Percentiles rank a stretch among this genome's conserved stretches.
These are phyloP conservation scores for Fistulinella prunicolor DNA, from an alignment of 768 basidiomycete genomes.

Conservation along the genomic window DNA sequence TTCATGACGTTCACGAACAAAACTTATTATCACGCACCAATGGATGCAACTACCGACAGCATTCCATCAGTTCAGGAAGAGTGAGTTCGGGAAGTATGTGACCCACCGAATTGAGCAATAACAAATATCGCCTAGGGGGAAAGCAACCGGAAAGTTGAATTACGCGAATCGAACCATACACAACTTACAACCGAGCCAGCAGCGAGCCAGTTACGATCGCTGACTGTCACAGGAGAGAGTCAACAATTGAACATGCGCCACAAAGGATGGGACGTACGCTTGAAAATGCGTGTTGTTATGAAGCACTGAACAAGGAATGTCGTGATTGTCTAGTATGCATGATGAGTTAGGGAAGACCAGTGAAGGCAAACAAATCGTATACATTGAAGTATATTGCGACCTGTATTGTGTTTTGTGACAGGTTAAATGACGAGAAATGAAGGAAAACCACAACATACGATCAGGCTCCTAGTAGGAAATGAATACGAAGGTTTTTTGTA, in stretches of 20 bases:
- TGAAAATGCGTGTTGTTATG: constrained; percentile 51
- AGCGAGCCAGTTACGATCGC: constrained; percentile 46
- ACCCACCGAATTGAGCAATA: constrained; percentile 40
- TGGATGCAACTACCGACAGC: constrained; percentile 26
- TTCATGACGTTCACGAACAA: constrained; percentile 3
- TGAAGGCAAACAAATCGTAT: neutral
- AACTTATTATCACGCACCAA: constrained; percentile 28
- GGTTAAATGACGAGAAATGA: neutral
- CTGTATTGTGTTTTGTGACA: constrained; percentile 21
- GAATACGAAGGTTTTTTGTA: neutral
- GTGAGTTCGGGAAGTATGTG: too few species aligned
- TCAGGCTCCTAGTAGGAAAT: constrained; percentile 22
- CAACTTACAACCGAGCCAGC: constrained; percentile 35
- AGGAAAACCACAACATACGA: constrained; percentile 14
- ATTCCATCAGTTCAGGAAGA: constrained; percentile 2
- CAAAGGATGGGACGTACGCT: constrained; percentile 31
- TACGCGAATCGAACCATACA: neutral
- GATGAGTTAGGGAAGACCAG: neutral
- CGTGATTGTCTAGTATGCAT: constrained; percentile 37
- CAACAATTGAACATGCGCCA: constrained; percentile 1
- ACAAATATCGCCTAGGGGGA: constrained; percentile 31
- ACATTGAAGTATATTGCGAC: constrained; percentile 55
- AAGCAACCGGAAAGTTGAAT: neutral
- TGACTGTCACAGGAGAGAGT: constrained; percentile 36
- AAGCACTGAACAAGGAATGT: constrained; percentile 57